These are phyloP conservation scores for Trichosporon coremiiforme DNA, from an alignment of 1,284 basidiomycete genomes.

Conservation along the genomic window DNA sequence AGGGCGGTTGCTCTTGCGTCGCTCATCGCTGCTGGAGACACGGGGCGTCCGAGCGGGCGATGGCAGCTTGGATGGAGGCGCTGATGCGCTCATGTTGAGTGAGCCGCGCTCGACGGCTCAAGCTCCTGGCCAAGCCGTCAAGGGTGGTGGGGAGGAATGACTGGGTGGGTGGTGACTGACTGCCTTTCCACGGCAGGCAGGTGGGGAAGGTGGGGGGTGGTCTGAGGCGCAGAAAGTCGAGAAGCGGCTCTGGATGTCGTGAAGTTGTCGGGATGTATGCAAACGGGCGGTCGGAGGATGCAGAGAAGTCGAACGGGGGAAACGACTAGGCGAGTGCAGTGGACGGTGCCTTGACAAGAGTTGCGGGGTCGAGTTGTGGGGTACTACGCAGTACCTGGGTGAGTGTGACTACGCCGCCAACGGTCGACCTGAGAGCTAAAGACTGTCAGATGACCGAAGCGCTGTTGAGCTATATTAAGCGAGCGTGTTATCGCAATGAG, in stretches of 20 bases:
- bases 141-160: not conserved
- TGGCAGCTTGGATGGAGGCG: constrained; percentile 31
- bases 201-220: not conserved
- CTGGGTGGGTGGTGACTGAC: constrained; percentile 1
- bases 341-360: constrained; percentile 4
- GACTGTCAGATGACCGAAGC: constrained; percentile 4
- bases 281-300: not conserved
- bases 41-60: constrained; percentile 32
- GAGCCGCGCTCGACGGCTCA: not conserved
- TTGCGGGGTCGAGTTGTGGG: constrained; percentile 7
- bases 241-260: not conserved
- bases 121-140: not conserved
- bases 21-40: constrained; percentile 3
- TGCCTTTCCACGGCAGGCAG: not conserved
- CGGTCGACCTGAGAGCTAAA: not conserved
- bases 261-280: not conserved
- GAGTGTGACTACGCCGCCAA: not conserved
- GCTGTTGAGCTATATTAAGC: not conserved
- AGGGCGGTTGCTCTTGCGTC: constrained; percentile 38
- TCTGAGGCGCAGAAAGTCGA: not conserved
- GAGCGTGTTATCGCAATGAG: not conserved
- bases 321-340: not conserved
- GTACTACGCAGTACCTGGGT: not conserved
- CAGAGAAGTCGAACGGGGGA: not conserved
- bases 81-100: constrained; percentile 29